Percentiles rank a stretch among this genome's conserved stretches.
phyloP scores from a whole-genome alignment of 73 alveolate genomes.

The Symbiodinium pilosum region DNA sequence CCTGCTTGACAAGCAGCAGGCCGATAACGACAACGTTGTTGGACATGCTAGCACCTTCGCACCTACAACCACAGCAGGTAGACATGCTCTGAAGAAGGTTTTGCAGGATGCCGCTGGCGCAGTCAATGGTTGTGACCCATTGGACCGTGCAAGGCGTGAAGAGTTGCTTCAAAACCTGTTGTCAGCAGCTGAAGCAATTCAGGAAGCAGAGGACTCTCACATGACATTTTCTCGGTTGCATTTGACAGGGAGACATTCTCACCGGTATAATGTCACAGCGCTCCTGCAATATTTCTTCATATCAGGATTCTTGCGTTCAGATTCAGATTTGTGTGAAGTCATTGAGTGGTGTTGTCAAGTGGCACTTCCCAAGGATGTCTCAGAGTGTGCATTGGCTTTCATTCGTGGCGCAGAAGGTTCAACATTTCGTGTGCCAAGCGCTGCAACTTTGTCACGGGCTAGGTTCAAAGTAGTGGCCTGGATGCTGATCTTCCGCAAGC shows the following conservation, averaged over 20 bases:
- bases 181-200: background rate
- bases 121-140: background rate
- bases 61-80: background rate
- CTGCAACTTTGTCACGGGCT: slow-evolving; percentile 7
- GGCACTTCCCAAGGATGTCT: background rate
- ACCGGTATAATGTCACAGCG: background rate
- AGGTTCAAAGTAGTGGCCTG: slow-evolving; percentile 24
- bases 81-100: background rate
- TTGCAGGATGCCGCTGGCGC: background rate
- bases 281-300: slow-evolving; percentile 13
- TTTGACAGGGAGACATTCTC: background rate
- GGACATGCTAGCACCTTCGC: background rate
- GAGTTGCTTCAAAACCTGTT: background rate
- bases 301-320: background rate
- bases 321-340: background rate
- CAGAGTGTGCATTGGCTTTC: background rate
- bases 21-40: background rate
- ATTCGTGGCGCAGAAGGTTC: background rate
- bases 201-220: background rate
- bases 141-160: background rate
- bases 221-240: background rate
- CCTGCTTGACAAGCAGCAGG: too few species aligned
- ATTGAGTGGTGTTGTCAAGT: background rate
- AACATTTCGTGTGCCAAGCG: slow-evolving; percentile 3
- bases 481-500: background rate